Conservation (phyloP, 495 filamentous ascomycete genomes). For the Penicillium alfredii region DNA sequence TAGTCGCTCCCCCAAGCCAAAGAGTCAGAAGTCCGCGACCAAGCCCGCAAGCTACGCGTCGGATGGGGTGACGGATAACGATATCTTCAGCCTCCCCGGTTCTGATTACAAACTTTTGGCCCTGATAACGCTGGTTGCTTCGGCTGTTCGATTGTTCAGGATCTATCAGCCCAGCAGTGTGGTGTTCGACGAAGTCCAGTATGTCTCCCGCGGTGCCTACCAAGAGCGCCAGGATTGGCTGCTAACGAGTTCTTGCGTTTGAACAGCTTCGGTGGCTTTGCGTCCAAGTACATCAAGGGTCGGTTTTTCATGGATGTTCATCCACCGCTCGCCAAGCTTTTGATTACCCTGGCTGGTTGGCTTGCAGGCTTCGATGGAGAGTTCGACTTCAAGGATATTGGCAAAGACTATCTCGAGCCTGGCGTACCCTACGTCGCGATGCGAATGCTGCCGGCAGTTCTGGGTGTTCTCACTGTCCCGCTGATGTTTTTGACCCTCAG, state of each 20-base stretch:
- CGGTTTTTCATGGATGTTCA: constrained; percentile 99
- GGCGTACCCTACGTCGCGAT: constrained; percentile 96
- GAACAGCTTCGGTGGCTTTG: constrained; percentile 89
- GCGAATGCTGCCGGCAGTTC: constrained; percentile 84
- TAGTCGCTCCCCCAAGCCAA: constrained; percentile 39
- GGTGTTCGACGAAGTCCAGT: constrained; percentile 99
- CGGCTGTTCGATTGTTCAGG: constrained; percentile 80
- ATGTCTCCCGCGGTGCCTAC: constrained; percentile 30
- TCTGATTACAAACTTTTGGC: constrained; percentile 76
- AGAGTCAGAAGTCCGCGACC: constrained; percentile 23
- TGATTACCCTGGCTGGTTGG: constrained; percentile 93
- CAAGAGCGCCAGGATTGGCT: constrained; percentile 2
- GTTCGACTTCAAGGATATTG: constrained; percentile 99
- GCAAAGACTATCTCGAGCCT: constrained; percentile 94
- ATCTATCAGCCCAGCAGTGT: constrained; percentile 96
- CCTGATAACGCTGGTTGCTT: constrained; percentile 66
- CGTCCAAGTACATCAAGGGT: constrained; percentile 97
- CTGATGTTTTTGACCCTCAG: constrained; percentile 93
- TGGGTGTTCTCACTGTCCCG: constrained; percentile 80
- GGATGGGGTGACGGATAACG: constrained; percentile 48
- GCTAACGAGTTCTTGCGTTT: constrained; percentile 1
- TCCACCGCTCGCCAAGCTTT: constrained; percentile 91
- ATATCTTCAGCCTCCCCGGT: constrained; percentile 56
- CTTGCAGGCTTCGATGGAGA: constrained; percentile 89
- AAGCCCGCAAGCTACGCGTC: constrained; percentile 39